phyloP scores from a whole-genome alignment of 495 filamentous ascomycete genomes.

The Bacidia rubella region DNA sequence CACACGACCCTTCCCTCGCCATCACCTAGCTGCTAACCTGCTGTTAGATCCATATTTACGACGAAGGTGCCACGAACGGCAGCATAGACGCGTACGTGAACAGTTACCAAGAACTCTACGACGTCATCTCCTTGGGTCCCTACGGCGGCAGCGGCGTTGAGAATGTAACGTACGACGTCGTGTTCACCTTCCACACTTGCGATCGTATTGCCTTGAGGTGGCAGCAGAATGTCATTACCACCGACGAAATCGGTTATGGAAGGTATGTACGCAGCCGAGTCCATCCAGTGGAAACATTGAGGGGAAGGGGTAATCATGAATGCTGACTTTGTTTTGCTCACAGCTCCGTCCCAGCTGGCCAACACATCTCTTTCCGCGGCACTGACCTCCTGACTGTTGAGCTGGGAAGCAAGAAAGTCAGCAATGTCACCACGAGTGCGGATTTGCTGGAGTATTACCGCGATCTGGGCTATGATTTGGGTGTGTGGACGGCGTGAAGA shows the following conservation, averaged over 20 bases:
- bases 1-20: not conserved
- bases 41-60: conserved; percentile 12
- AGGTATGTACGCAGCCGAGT: conserved; percentile 5
- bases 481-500: conserved; percentile 4
- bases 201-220: conserved; percentile 12
- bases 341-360: conserved; percentile 2
- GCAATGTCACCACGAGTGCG: conserved; percentile 9
- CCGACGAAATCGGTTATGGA: conserved; percentile 9
- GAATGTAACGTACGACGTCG: conserved; percentile 11
- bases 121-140: conserved; percentile 4
- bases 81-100: conserved; percentile 6
- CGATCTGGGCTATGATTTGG: conserved; percentile 10
- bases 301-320: not conserved
- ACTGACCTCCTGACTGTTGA: conserved; percentile 12
- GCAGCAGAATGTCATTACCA: conserved; percentile 11
- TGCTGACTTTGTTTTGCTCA: not conserved
- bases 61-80: conserved; percentile 11
- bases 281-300: too few species aligned
- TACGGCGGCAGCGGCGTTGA: conserved; percentile 11
- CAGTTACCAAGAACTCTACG: conserved; percentile 6
- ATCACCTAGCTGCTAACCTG: not conserved
- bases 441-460: conserved; percentile 13
- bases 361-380: conserved; percentile 7
- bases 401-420: conserved; percentile 9
- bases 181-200: conserved; percentile 14